Percentiles rank a stretch among this genome's conserved stretches.
Conservation (phyloP, 2,329 filamentous ascomycete genomes). For the Sporothrix euskadiensis region DNA sequence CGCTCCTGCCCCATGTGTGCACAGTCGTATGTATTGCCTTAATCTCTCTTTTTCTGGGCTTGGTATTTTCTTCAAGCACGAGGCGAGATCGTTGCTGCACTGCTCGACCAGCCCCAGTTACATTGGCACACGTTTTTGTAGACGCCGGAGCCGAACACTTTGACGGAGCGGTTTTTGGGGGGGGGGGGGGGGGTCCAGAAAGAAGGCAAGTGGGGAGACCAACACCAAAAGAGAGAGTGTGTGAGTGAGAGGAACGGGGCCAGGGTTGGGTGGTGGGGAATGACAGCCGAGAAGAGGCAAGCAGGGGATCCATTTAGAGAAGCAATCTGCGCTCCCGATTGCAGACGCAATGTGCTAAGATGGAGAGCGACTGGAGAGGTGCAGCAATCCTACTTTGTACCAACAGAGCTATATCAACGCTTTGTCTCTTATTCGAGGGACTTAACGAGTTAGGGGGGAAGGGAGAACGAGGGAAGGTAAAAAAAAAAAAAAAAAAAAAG, state of each 20-base stretch:
- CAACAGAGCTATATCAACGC: conserved; percentile 14
- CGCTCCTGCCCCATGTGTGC: background rate
- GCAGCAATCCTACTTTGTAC: background rate
- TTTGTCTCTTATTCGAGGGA: background rate
- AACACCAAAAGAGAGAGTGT: background rate
- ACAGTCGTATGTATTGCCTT: background rate
- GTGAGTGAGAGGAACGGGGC: background rate
- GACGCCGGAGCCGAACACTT: conserved; percentile 25
- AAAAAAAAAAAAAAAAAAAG: too few species aligned
- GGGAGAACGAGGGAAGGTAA: background rate
- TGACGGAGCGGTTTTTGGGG: conserved; percentile 13
- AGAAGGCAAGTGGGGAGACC: background rate
- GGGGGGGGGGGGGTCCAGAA: background rate
- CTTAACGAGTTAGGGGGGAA: background rate
- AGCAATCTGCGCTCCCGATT: conserved; percentile 21
- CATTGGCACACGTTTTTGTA: conserved; percentile 17
- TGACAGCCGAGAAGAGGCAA: conserved; percentile 3
- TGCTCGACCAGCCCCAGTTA: conserved; percentile 2
- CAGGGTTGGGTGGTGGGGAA: conserved; percentile 17
- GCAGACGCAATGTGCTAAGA: conserved; percentile 10
- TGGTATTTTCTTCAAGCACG: background rate
- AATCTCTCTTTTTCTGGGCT: background rate
- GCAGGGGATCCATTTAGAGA: conserved; percentile 22
- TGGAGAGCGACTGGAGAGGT: background rate
- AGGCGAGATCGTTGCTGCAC: background rate